Conservation (phyloP, 768 basidiomycete genomes). For the Panaeolus cyanescens region DNA sequence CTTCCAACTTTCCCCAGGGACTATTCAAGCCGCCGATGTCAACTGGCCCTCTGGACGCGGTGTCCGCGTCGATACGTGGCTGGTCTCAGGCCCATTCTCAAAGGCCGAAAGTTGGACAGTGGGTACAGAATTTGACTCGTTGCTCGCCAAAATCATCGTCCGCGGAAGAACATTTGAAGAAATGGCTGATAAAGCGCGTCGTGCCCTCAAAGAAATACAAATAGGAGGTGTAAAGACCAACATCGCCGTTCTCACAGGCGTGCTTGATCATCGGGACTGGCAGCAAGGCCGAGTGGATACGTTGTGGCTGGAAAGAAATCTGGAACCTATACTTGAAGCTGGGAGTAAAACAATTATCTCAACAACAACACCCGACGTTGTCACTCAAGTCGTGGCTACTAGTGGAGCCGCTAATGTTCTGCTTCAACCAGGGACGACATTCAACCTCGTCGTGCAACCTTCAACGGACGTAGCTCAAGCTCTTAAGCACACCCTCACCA, state of each 20-base stretch:
- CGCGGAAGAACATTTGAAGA: slow-evolving; percentile 83
- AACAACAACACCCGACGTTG: neutral
- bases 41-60: slow-evolving; percentile 80
- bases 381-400: neutral
- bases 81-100: slow-evolving; percentile 73
- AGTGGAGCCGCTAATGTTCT: slow-evolving; percentile 10
- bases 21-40: slow-evolving; percentile 74
- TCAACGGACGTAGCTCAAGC: neutral
- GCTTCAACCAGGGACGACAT: slow-evolving; percentile 37
- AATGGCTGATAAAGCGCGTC: slow-evolving; percentile 78
- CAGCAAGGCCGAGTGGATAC: slow-evolving; percentile 30
- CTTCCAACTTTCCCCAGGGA: slow-evolving; percentile 87
- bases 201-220: slow-evolving; percentile 81
- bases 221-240: slow-evolving; percentile 56
- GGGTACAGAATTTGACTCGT: slow-evolving; percentile 84
- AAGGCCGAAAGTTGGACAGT: slow-evolving; percentile 20
- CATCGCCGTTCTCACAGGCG: slow-evolving; percentile 29
- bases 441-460: slow-evolving; percentile 30
- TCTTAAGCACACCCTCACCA: slow-evolving; percentile 30
- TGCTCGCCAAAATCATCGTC: slow-evolving; percentile 85
- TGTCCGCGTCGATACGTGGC: slow-evolving; percentile 83
- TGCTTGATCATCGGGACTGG: slow-evolving; percentile 34
- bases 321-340: slow-evolving; percentile 16
- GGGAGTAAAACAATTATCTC: slow-evolving; percentile 13
- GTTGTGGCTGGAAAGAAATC: slow-evolving; percentile 37